phyloP scores from a whole-genome alignment of 1,284 basidiomycete genomes.

The Gymnopus androsaceus region DNA sequence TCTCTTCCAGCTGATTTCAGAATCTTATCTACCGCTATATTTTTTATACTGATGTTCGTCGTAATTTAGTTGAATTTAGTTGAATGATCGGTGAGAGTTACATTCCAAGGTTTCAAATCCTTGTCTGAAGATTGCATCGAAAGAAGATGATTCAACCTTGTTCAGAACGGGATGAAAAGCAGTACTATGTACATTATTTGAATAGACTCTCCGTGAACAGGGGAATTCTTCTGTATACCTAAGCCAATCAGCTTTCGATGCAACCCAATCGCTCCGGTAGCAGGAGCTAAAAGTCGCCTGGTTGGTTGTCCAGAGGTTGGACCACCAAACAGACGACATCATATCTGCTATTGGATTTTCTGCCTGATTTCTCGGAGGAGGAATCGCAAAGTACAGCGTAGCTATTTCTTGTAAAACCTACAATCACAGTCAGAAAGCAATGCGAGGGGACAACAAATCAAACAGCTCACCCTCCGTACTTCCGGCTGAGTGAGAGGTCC shows the following conservation, averaged over 20 bases:
- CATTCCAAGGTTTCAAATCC: too few relatives aligned
- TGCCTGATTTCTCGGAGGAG: slow-evolving; percentile 65
- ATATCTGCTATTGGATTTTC: slow-evolving; percentile 84
- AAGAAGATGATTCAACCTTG: too few relatives aligned
- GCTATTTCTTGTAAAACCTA: slow-evolving; percentile 60
- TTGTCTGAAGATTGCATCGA: too few relatives aligned
- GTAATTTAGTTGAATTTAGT: too few relatives aligned
- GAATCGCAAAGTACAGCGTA: slow-evolving; percentile 80
- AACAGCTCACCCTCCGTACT: slow-evolving; percentile 68
- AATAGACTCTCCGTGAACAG: too few relatives aligned
- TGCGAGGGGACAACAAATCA: background rate
- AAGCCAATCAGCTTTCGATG: slow-evolving; percentile 29
- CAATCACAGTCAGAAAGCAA: slow-evolving; percentile 3
- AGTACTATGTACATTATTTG: too few relatives aligned
- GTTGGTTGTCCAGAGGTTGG: slow-evolving; percentile 37
- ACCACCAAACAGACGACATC: slow-evolving; percentile 82
- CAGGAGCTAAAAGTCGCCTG: slow-evolving; percentile 37
- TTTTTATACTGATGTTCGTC: too few relatives aligned
- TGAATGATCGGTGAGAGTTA: too few relatives aligned
- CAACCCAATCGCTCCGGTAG: slow-evolving; percentile 32
- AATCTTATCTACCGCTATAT: too few relatives aligned
- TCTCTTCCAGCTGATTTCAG: too few relatives aligned
- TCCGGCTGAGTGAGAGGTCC: slow-evolving; percentile 65
- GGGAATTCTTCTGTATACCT: too few relatives aligned
- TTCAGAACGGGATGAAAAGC: too few relatives aligned